Evolutionary conservation across 371 early-diverging fungal species (phyloP), one percentile per base, ranked within the genome.

Genomic region (Syncephalastrum sp.): DNA sequence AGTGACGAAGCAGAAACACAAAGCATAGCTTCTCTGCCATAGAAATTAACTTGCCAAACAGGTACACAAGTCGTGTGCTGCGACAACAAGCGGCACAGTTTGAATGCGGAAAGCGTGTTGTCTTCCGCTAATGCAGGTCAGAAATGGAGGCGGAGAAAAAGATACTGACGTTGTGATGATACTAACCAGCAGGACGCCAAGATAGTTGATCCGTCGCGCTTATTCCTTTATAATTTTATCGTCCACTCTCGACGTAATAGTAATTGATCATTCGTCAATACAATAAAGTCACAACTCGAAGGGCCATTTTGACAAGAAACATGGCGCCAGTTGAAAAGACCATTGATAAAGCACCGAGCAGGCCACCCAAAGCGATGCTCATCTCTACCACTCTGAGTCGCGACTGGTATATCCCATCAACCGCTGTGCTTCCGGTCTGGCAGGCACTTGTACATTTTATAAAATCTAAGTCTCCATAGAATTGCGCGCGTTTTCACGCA

Each of bases 281-380:
- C 16, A 66, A 68, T 6, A 67, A 51, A 2, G 64, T 59, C 41
- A 88, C 57, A 23, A 81, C 63, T 54, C 87, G 71, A 38, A 87
- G 53, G 1, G 90, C 89, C 8, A 91, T 53, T 64, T 92, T 91
- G 59, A 91, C 76, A 68, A 89, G 64, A 91, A 91, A 5, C 82
- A 21, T 83, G 84, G 0, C 86, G 75, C 78, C 89, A 88, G 44
- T 83, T 79, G 68, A 82, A 70, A 12, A 16, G 58, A 17, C 69
- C 70, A 41, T 75, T 79, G 23, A 86, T 73, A 19, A 83, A 67
- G 8, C 82, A 29, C 83, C 75, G 5, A 70, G 38, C 19, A 70
- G 74, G 1, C 71, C 68, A 12, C 74, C 74, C 1, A 74, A 12
- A 5, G 65, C 68, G 10, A 65, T 63, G n/a, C 72, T 69, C 42